Conservation (phyloP, 73 alveolate genomes). For the Halteria grandinella region DNA sequence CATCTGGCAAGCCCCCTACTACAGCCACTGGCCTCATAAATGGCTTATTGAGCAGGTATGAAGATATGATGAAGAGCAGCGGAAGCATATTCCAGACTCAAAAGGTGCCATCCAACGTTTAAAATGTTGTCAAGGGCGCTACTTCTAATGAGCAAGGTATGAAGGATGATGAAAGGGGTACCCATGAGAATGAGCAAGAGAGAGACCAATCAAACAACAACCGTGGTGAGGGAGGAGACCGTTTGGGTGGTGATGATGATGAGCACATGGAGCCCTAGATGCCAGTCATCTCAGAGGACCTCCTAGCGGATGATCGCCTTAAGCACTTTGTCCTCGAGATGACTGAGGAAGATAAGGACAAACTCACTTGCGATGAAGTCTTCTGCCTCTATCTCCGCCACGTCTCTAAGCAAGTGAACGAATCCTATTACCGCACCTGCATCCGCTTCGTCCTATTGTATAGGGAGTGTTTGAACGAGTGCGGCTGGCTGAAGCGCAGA, state of each 20-base stretch:
- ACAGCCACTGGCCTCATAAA: neutral
- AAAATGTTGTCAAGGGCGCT: neutral
- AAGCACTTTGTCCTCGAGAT: slow-evolving; percentile 44
- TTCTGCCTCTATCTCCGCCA: slow-evolving; percentile 51
- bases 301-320: slow-evolving; percentile 39
- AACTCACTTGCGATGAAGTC: slow-evolving; percentile 57
- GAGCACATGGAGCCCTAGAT: neutral
- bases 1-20: neutral
- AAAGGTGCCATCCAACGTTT: neutral
- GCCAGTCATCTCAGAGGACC: neutral
- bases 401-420: slow-evolving; percentile 54
- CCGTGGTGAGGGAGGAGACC: slow-evolving; percentile 36
- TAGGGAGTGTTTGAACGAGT: slow-evolving; percentile 59
- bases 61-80: neutral
- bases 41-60: neutral
- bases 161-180: neutral
- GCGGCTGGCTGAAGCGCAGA: slow-evolving; percentile 60
- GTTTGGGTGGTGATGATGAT: neutral
- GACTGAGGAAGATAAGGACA: slow-evolving; percentile 58
- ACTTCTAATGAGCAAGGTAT: neutral
- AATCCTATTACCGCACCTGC: slow-evolving; percentile 39
- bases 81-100: neutral
- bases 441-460: slow-evolving; percentile 40
- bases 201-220: neutral
- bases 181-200: neutral